Conservation (phyloP, 1,284 basidiomycete species). For the Takashimella koratensis region DNA sequence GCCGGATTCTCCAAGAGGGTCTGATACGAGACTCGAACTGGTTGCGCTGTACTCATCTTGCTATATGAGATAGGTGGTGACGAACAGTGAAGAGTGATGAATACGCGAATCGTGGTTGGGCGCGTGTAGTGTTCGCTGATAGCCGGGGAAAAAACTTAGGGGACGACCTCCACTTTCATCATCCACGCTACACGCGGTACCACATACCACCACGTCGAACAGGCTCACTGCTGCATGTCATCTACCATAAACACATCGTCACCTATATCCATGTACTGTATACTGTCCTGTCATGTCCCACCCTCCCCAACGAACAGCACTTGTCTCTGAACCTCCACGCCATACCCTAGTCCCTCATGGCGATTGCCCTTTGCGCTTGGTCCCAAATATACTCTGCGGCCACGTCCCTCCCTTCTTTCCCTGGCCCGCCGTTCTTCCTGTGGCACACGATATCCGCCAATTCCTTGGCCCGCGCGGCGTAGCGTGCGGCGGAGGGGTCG, state of each 20-base stretch:
- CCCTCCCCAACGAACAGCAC: too few relatives aligned
- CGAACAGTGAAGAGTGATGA: neutral
- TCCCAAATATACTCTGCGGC: neutral
- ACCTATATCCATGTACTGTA: too few relatives aligned
- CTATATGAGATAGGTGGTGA: neutral
- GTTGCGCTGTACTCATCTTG: constrained; percentile 3
- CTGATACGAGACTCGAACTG: constrained; percentile 66
- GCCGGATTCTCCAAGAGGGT: constrained; percentile 60
- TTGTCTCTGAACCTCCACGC: too few relatives aligned
- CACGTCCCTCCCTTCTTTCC: neutral
- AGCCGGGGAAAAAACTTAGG: neutral
- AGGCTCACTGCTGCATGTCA: too few relatives aligned
- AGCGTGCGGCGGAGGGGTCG: neutral
- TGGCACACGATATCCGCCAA: neutral
- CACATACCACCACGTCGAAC: too few relatives aligned
- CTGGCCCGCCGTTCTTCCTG: neutral
- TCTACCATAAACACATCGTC: too few relatives aligned
- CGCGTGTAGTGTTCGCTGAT: too few relatives aligned
- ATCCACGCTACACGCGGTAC: neutral
- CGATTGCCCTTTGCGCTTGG: neutral
- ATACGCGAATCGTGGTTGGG: neutral
- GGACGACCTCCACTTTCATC: neutral
- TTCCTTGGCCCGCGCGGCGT: neutral
- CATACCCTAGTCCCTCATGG: neutral
- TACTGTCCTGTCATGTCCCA: too few relatives aligned